These are phyloP conservation scores for Azolla pinnata DNA, from an alignment of 75 land plant genomes.

Conservation along the genomic window DNA sequence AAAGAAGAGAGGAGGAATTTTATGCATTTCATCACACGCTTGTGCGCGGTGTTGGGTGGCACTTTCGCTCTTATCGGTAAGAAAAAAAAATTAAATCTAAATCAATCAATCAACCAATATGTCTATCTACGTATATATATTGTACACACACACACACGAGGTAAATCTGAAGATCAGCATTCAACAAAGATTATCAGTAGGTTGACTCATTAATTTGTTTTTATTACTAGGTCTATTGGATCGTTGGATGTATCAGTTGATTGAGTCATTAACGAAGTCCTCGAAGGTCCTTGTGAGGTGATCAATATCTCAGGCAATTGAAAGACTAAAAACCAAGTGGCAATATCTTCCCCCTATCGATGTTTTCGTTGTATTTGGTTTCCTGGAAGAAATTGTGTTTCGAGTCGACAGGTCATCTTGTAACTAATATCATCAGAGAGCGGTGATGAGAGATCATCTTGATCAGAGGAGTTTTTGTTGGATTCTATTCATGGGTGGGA, in stretches of 20 bases:
- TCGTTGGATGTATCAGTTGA: conserved; percentile 79
- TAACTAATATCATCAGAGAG: too few species aligned
- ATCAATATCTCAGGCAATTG: too few species aligned
- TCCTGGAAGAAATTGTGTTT: too few species aligned
- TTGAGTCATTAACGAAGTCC: conserved; percentile 55
- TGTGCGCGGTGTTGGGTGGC: conserved; percentile 96
- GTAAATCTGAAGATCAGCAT: neutral
- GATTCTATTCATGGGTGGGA: too few species aligned
- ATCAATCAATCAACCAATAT: too few species aligned
- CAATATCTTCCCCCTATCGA: too few species aligned
- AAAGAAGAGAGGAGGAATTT: conserved; percentile 87
- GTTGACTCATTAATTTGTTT: neutral
- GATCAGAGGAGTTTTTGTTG: too few species aligned
- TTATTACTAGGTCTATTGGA: conserved; percentile 78
- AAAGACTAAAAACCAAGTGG: too few species aligned
- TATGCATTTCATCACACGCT: conserved; percentile 84
- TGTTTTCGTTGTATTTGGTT: too few species aligned
- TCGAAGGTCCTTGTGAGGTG: neutral
- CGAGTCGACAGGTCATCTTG: too few species aligned
- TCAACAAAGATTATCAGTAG: neutral
- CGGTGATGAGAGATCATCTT: too few species aligned
- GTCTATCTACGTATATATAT: neutral
- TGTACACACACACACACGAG: neutral
- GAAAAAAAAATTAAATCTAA: neutral
- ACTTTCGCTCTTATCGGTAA: conserved; percentile 96